Conservation (phyloP, 331 rosid genomes). For the Telfairia occidentalis region DNA sequence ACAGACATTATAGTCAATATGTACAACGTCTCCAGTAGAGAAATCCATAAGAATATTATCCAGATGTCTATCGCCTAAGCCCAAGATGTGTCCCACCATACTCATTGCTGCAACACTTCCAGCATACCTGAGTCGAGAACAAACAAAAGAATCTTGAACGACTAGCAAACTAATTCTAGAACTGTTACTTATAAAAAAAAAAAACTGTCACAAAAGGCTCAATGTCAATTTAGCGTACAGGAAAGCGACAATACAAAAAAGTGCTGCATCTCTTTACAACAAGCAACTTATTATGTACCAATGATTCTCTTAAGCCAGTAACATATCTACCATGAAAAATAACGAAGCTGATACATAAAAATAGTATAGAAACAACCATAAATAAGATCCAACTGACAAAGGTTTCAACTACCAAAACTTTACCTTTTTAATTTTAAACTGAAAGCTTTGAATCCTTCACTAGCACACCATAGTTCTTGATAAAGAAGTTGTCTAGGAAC, state of each 20-base stretch:
- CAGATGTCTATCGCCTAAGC: constrained; percentile 90
- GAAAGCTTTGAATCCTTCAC: constrained; percentile 94
- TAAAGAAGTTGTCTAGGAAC: constrained; percentile 82
- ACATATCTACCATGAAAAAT: no score
- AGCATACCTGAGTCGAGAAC: constrained; percentile 50
- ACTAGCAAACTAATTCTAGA: background rate
- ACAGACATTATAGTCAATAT: constrained; percentile 91
- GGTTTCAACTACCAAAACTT: no score
- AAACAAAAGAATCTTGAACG: constrained; percentile 10
- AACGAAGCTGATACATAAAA: no score
- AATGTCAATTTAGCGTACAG: background rate
- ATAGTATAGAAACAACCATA: no score
- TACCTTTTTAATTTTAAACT: constrained; percentile 65
- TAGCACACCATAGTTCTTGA: constrained; percentile 96
- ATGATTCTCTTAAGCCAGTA: no score
- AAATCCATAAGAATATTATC: constrained; percentile 92
- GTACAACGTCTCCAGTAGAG: constrained; percentile 78
- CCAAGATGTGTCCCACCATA: constrained; percentile 92
- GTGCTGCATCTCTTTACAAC: background rate
- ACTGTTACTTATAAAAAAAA: background rate
- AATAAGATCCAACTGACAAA: no score
- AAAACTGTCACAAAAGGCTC: background rate
- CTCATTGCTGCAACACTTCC: constrained; percentile 97
- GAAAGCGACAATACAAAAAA: background rate
- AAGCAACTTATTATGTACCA: no score